Evolutionary conservation across 768 basidiomycete genomes (phyloP).

Genomic region (Agaricus blazei): DNA sequence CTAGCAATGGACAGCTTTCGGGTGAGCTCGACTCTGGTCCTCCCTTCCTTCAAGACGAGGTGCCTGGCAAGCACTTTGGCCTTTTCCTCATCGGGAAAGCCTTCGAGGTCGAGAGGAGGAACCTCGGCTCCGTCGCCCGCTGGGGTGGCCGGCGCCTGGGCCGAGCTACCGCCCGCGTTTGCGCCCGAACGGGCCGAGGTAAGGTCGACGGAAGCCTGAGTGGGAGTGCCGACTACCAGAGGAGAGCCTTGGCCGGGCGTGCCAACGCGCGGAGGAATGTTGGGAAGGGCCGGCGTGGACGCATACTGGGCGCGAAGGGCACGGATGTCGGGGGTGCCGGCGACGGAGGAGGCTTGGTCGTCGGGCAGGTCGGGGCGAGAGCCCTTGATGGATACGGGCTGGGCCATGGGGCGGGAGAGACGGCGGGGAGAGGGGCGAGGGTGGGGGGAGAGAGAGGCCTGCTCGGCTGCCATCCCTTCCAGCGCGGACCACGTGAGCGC

Average conservation of each 20-base stretch:
- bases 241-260: constrained; percentile 16
- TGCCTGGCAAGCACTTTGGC: constrained; percentile 75
- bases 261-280: constrained; percentile 42
- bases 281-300: constrained; percentile 52
- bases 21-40: constrained; percentile 25
- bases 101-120: constrained; percentile 43
- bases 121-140: constrained; percentile 21
- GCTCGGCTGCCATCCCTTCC: background rate
- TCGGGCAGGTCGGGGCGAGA: constrained; percentile 19
- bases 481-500: background rate
- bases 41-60: constrained; percentile 70
- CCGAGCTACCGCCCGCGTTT: constrained; percentile 23
- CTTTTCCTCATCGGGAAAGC: constrained; percentile 78
- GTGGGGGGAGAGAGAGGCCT: no score
- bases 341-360: constrained; percentile 22
- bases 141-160: constrained; percentile 13
- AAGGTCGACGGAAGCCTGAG: constrained; percentile 15
- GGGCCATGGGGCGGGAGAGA: constrained; percentile 33
- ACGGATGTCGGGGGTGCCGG: constrained; percentile 62
- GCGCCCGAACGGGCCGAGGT: background rate
- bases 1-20: constrained; percentile 11
- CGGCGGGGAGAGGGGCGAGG: background rate
- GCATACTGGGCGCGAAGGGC: constrained; percentile 60
- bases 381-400: constrained; percentile 46
- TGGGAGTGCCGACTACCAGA: constrained; percentile 7